Percentiles rank a stretch among this genome's conserved stretches.
These are phyloP conservation scores for Globisporangium cystogenes DNA, from an alignment of 352 stramenopile genomes.

Conservation along the genomic window DNA sequence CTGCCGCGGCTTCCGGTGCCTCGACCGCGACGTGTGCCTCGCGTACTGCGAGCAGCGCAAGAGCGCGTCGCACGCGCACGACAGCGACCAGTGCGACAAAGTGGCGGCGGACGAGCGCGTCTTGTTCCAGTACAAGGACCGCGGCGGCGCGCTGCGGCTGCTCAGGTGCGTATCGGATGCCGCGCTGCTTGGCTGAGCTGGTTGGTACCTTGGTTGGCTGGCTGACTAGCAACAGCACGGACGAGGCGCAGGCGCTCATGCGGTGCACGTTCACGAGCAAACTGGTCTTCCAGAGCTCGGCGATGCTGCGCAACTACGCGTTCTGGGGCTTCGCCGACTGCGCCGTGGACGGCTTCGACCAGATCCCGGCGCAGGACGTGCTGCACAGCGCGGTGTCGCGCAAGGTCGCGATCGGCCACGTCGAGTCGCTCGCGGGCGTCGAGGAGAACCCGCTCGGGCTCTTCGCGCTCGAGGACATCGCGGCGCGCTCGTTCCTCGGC, in stretches of 20 bases:
- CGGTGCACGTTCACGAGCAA: constrained; percentile 68
- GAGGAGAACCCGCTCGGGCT: constrained; percentile 51
- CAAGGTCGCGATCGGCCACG: constrained; percentile 52
- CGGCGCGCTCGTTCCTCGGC: constrained; percentile 38
- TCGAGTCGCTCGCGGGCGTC: constrained; percentile 32
- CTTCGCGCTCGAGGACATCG: constrained; percentile 51
- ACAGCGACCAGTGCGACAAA: constrained; percentile 26
- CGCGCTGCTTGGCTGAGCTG: too few species aligned
- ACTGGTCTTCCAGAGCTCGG: constrained; percentile 61
- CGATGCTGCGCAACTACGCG: constrained; percentile 65
- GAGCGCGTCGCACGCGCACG: constrained; percentile 26
- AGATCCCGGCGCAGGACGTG: constrained; percentile 22
- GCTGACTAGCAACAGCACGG: constrained; percentile 18
- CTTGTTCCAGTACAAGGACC: constrained; percentile 35
- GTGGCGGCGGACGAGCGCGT: constrained; percentile 22
- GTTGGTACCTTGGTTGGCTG: too few species aligned
- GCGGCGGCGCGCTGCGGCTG: constrained; percentile 21
- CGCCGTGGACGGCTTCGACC: constrained; percentile 39
- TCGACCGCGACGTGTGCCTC: constrained; percentile 62
- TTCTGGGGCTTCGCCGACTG: constrained; percentile 72
- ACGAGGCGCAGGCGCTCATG: constrained; percentile 57
- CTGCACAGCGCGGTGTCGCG: constrained; percentile 28
- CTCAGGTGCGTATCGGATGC: too few species aligned
- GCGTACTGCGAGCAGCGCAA: constrained; percentile 42
- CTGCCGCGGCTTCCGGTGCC: constrained; percentile 44